phyloP scores from a whole-genome alignment of 1,284 basidiomycete species.

The Cutaneotrichosporon sp. region DNA sequence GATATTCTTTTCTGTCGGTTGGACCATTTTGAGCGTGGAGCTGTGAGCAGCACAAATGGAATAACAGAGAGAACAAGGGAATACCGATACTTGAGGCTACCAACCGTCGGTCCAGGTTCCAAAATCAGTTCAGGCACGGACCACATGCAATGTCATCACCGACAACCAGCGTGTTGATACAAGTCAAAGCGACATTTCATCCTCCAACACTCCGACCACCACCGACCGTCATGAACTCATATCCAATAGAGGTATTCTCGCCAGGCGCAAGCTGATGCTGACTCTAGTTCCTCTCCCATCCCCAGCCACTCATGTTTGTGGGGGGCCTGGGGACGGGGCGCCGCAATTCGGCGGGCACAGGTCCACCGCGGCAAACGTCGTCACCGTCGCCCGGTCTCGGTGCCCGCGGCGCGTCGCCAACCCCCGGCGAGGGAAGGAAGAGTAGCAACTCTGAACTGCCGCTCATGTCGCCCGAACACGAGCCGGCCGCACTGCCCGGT shows the following conservation, averaged over 20 bases:
- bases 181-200: too few species aligned
- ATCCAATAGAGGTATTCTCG: conserved; percentile 64
- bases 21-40: conserved; percentile 6
- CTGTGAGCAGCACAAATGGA: not conserved
- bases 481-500: not conserved
- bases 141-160: not conserved
- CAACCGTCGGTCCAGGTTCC: too few species aligned
- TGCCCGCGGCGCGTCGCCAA: too few species aligned
- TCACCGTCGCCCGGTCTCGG: too few species aligned
- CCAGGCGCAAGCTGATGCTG: not conserved
- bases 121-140: conserved; percentile 13
- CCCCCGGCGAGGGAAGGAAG: not conserved
- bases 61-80: too few species aligned
- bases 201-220: too few species aligned
- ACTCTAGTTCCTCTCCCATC: conserved; percentile 61
- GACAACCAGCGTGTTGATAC: not conserved
- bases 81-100: too few species aligned
- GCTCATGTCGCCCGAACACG: conserved; percentile 3
- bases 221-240: conserved; percentile 71
- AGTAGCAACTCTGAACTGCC: not conserved
- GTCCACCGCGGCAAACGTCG: too few species aligned
- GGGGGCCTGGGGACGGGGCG: conserved; percentile 60
- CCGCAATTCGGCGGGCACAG: too few species aligned
- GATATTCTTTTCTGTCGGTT: conserved; percentile 60
- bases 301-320: conserved; percentile 86